Evolutionary conservation across 495 filamentous ascomycete species (phyloP), one percentile per base, ranked within the genome.

Genomic region (Clohesyomyces aquaticus): DNA sequence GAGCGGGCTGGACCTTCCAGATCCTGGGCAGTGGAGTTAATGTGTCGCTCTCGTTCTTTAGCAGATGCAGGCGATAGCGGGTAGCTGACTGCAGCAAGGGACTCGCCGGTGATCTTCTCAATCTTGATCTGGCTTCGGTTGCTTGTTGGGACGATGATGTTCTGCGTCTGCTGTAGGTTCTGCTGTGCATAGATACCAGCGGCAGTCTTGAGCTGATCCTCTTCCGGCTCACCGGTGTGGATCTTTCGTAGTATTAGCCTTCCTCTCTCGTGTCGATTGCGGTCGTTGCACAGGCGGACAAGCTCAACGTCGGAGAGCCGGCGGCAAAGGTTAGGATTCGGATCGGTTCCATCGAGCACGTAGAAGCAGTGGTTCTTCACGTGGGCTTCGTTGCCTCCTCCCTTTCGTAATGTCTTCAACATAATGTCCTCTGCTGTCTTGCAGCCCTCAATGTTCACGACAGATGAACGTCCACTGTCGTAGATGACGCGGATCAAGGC

Each of bases 341-440:
- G 86, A 19, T 95, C 90, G n/a, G 88, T 76, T 49, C 91, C 92
- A 72, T 89, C 87, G 64, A 97, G 77, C 21, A 79, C 70, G 48
- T 77, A 79, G 71, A 79, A 78, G 70, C 76, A 78, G 58, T 79
- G 77, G 55, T 69, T 78, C 56, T 76, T 77, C 54, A 76, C 71
- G 46, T 79, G 77, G 14, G 73, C 70, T 61, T 79, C 81, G 38
- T 71, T 72, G 26, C 79, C 72, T 29, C 79, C 80, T 59, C 96
- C 87, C 71, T 98, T 98, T 66, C 85, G 87, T 22, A 97, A 75
- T 1, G 93, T 93, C 59, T 86, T 86, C 25, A 89, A 79, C 75
- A 96, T 90, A 54, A 99, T 87, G 58, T 96, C 91, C 65, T 98
- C 94, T 29, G 90, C 85, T 1, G 88, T 95, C 70, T 87, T 91